These are phyloP conservation scores for Penicillium sp. DNA, from an alignment of 2,329 filamentous ascomycete species.

Conservation along the genomic window DNA sequence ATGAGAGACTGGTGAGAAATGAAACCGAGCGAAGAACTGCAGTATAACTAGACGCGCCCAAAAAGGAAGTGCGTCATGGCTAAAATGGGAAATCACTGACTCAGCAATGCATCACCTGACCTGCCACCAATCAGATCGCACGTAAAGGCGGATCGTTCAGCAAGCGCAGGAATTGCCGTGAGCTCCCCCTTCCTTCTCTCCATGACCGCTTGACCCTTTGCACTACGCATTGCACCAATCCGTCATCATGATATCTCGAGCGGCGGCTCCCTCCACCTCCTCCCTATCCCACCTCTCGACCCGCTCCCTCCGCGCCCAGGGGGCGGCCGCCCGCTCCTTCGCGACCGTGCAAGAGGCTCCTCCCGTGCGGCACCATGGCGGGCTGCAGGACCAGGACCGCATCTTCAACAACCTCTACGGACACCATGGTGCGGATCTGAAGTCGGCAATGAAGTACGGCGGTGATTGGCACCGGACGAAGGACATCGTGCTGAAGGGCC, in stretches of 20 bases:
- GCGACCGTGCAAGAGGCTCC: constrained; percentile 71
- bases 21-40: background rate
- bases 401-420: constrained; percentile 99
- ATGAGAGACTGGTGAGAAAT: background rate
- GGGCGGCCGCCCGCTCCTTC: constrained; percentile 60
- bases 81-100: constrained; percentile 14
- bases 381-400: constrained; percentile 90
- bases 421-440: constrained; percentile 84
- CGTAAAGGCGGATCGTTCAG: constrained; percentile 42
- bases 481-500: constrained; percentile 93
- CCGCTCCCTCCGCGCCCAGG: constrained; percentile 43
- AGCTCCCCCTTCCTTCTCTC: constrained; percentile 31
- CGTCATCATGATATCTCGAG: constrained; percentile 47
- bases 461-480: constrained; percentile 99
- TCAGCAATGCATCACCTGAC: constrained; percentile 34
- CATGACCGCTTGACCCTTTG: constrained; percentile 25
- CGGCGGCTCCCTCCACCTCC: constrained; percentile 44
- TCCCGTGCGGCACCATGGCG: constrained; percentile 70
- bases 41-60: background rate
- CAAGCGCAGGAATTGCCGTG: constrained; percentile 38
- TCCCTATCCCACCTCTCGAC: constrained; percentile 41
- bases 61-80: constrained; percentile 1
- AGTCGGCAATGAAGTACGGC: constrained; percentile 95
- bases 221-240: constrained; percentile 36
- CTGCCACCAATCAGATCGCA: constrained; percentile 34